A percentile compares a stretch with the other conserved stretches of the same genome.
Evolutionary conservation across 2,329 filamentous ascomycete species (phyloP).

Genomic region (Hirsutella thompsonii): DNA sequence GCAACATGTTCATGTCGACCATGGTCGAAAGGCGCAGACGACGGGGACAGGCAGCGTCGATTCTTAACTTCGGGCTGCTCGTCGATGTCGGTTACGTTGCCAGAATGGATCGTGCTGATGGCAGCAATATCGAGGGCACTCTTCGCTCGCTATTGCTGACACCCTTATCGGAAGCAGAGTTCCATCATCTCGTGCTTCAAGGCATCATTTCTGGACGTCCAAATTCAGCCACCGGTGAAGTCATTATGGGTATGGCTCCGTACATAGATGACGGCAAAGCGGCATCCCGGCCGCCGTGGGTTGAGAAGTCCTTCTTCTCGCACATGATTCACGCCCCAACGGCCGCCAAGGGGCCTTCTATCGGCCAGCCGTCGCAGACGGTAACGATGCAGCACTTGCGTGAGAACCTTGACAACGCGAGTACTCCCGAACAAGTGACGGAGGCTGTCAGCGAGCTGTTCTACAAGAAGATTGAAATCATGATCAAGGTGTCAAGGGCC

Average conservation of each 20-base stretch:
- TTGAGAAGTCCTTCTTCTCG: neutral
- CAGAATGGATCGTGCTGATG: slow-evolving; percentile 1
- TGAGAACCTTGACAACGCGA: neutral
- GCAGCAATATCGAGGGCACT: neutral
- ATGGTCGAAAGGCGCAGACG: slow-evolving; percentile 13
- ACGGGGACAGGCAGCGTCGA: slow-evolving; percentile 21
- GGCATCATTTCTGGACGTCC: neutral
- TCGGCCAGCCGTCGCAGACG: neutral
- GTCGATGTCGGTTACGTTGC: slow-evolving; percentile 28
- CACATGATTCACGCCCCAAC: neutral
- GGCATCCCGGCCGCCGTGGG: neutral
- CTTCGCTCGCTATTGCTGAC: neutral
- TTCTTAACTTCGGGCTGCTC: slow-evolving; percentile 24
- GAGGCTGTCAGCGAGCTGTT: neutral
- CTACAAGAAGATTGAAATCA: slow-evolving; percentile 1
- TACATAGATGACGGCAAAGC: neutral
- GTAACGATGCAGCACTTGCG: neutral
- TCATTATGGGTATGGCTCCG: neutral
- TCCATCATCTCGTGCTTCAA: slow-evolving; percentile 2
- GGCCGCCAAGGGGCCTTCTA: neutral
- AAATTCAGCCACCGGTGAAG: neutral
- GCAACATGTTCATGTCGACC: slow-evolving; percentile 23
- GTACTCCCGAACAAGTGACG: neutral
- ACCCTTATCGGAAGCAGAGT: neutral
- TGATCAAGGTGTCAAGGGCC: slow-evolving; percentile 1